Conservation (phyloP, 192 early-diverging fungal species). For the Umbelopsis sp. region DNA sequence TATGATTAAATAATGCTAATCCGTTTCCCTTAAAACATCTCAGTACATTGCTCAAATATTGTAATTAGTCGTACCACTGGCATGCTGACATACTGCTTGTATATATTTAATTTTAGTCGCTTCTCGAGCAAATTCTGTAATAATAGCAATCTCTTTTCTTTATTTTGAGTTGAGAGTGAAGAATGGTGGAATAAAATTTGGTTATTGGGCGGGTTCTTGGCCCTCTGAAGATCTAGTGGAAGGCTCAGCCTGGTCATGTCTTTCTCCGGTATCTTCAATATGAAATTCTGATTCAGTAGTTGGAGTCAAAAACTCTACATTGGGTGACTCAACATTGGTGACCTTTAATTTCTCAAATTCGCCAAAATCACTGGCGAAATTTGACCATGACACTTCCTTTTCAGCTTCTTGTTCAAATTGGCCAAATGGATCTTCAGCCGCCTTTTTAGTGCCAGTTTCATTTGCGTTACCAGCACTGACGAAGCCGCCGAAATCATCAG, state of each 20-base stretch:
- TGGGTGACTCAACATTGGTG: conserved; percentile 8
- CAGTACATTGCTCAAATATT: not conserved
- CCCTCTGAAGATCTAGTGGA: not conserved
- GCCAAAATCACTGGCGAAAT: conserved; percentile 25
- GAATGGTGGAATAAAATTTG: not conserved
- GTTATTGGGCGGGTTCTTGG: not conserved
- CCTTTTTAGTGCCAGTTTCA: not conserved
- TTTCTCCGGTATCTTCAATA: not conserved
- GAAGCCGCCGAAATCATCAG: conserved; percentile 37
- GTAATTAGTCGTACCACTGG: not conserved
- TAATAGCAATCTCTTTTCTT: conserved; percentile 18
- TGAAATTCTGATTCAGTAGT: conserved; percentile 2
- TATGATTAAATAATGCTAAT: too few species aligned
- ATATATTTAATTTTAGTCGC: not conserved
- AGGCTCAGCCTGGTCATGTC: conserved; percentile 2
- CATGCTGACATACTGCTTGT: not conserved
- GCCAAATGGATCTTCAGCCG: conserved; percentile 10
- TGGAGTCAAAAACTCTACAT: not conserved
- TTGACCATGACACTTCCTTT: conserved; percentile 26
- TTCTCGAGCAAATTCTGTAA: not conserved
- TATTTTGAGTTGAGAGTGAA: conserved; percentile 9
- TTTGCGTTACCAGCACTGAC: conserved; percentile 22
- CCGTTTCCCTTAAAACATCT: not conserved
- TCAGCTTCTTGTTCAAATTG: conserved; percentile 10
- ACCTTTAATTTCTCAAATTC: conserved; percentile 26